These are phyloP conservation scores for Saturnispora ahearnii DNA, from an alignment of 805 yeast species.

Conservation along the genomic window DNA sequence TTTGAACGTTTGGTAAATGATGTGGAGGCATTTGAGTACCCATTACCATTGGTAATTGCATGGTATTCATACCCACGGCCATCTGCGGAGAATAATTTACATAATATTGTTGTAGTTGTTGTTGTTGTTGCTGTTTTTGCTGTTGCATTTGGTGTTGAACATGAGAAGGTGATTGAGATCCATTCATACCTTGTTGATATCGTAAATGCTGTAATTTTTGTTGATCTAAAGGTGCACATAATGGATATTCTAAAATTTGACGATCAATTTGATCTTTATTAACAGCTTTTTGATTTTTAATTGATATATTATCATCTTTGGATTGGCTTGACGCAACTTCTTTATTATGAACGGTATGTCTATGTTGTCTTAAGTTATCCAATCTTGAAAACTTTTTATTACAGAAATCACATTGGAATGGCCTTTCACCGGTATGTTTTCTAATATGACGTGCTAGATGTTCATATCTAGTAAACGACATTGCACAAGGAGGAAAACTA, in stretches of 20 bases:
- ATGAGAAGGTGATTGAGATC: background rate
- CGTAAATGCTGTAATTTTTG: background rate
- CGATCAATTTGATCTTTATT: background rate
- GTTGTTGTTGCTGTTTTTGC: no score
- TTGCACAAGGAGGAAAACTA: conserved; percentile 77
- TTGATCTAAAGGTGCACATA: background rate
- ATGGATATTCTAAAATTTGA: background rate
- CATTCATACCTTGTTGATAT: background rate
- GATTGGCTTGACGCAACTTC: conserved; percentile 31
- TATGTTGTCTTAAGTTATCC: conserved; percentile 86
- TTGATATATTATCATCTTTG: conserved; percentile 15
- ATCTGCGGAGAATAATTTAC: background rate
- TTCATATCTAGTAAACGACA: conserved; percentile 87
- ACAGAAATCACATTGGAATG: conserved; percentile 81
- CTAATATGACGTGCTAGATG: conserved; percentile 88
- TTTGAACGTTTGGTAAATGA: background rate
- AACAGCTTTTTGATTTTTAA: background rate
- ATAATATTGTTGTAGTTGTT: background rate
- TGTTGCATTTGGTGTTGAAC: background rate
- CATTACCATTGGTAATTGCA: background rate
- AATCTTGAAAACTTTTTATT: conserved; percentile 69
- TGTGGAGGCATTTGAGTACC: background rate
- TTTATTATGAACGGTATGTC: conserved; percentile 70
- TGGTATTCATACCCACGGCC: background rate
- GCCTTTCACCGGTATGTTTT: conserved; percentile 92